A percentile compares a stretch with the other conserved stretches of the same genome.
Evolutionary conservation across 345 rosid species (phyloP).

Genomic region (Eutrema yunnanense): DNA sequence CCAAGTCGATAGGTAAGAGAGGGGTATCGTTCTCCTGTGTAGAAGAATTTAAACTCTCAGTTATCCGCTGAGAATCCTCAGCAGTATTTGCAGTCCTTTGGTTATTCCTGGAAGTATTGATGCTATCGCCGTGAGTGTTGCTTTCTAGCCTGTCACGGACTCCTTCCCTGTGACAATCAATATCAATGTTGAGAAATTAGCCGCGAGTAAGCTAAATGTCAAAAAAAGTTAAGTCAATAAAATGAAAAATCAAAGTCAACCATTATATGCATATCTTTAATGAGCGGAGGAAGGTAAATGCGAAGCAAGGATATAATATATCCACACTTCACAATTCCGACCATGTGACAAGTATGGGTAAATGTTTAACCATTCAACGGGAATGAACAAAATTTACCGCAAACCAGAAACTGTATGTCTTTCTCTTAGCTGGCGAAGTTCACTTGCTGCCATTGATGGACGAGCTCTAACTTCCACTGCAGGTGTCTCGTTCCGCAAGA

Average conservation of each 20-base stretch:
- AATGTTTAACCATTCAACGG: background rate
- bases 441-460: conserved; percentile 4
- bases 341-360: background rate
- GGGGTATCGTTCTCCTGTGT: background rate
- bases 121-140: background rate
- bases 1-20: background rate
- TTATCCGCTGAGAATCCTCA: background rate
- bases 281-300: background rate
- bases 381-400: background rate
- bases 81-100: background rate
- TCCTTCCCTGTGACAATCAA: background rate
- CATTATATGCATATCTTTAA: background rate
- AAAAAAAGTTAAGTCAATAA: background rate
- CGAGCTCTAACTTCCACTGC: background rate
- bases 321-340: background rate
- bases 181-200: background rate
- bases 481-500: background rate
- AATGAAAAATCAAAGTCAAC: background rate
- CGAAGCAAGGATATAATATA: background rate
- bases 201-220: background rate
- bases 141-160: background rate
- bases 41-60: background rate
- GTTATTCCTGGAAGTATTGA: background rate
- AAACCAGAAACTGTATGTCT: background rate
- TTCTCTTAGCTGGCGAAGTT: background rate